A percentile compares a stretch with the other conserved stretches of the same genome.
Evolutionary conservation across 1,284 basidiomycete genomes (phyloP).

Genomic region (Austroboletus niveus): DNA sequence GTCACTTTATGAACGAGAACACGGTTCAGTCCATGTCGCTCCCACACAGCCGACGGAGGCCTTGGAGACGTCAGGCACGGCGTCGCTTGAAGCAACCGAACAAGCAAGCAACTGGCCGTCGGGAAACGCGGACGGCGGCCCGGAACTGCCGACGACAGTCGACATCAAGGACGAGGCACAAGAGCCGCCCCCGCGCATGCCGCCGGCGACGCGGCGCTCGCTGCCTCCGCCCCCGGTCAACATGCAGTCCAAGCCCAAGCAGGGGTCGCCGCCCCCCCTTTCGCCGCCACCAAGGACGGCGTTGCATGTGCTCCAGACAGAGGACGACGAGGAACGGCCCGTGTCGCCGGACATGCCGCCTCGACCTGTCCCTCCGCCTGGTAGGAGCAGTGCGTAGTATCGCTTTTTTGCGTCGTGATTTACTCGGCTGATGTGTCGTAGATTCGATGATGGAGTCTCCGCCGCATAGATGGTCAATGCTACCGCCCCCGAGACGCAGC

Average conservation of each 20-base stretch:
- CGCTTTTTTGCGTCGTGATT: not conserved
- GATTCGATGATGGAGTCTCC: conserved; percentile 13
- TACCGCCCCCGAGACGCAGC: conserved; percentile 21
- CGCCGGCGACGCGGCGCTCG: no score
- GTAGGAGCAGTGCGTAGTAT: conserved; percentile 25
- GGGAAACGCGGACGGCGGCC: not conserved
- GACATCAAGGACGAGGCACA: conserved; percentile 11
- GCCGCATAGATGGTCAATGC: conserved; percentile 16
- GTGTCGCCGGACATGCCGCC: conserved; percentile 30
- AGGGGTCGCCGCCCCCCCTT: conserved; percentile 15
- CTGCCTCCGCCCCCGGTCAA: conserved; percentile 31
- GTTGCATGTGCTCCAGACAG: conserved; percentile 12
- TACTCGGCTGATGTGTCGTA: conserved; percentile 10
- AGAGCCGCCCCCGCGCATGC: conserved; percentile 30
- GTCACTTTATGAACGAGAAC: not conserved
- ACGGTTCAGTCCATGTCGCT: not conserved
- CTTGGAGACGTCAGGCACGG: conserved; percentile 1
- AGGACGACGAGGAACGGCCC: conserved; percentile 26
- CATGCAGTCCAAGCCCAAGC: conserved; percentile 25
- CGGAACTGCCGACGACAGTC: not conserved
- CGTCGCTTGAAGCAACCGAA: not conserved
- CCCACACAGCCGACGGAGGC: not conserved
- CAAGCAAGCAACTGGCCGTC: not conserved
- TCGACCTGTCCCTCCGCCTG: conserved; percentile 28
- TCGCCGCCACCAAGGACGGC: conserved; percentile 16